Base-by-base conservation (phyloP, 805 yeast genomes). In the Cyberlindnera amylophila region DNA sequence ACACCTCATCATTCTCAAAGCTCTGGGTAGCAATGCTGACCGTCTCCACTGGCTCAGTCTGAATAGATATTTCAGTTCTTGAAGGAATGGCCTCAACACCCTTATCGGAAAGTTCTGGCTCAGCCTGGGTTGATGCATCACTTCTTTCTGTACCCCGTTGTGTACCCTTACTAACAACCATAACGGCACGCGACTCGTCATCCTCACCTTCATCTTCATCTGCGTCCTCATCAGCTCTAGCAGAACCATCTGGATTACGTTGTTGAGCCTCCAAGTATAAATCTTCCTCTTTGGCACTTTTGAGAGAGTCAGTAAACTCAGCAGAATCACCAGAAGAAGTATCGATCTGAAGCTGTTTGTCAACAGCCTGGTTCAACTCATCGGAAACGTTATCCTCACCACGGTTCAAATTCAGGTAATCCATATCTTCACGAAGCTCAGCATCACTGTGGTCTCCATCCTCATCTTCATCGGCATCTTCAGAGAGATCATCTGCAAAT, bases 1-100 rank as follows among this genome's bases (percentile, higher is more conserved):
- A 59, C 6, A 45, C 46, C 36, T 65, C 66, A 35, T 67, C 71
- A 32, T 56, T 42, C 29, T 61, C 66, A 49, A 67, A 66, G 1
- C 66, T 35, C 18, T 51, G 39, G 5, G 39, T 13, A 2, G 30
- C 40, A 14, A 55, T 29, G 5, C 45, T 32, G 12, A 27, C 26
- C 6, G 14, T 19, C 9, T 32, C 33, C 9, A 43, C 28, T 3
- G 44, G 36, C 3, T 52, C 57, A 1, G 59, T 53, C 43, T 56
- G 58, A 1, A 48, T 15, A 2, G 32, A 30, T 11, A 33, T 16
- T 1, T 38, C 44, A 27, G 29, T 17, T 14, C 12, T 14, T 13
- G 31, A 26, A 2, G 38, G 23, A 9, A 21, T 17, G 3, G 45
- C 52, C 13, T 42, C 39, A 5, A 40, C 30, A 2, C 28, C 14